Evolutionary conservation across 2,329 filamentous ascomycete genomes (phyloP), one percentile per base, ranked within the genome.

Genomic region (Achaetomium macrosporum): DNA sequence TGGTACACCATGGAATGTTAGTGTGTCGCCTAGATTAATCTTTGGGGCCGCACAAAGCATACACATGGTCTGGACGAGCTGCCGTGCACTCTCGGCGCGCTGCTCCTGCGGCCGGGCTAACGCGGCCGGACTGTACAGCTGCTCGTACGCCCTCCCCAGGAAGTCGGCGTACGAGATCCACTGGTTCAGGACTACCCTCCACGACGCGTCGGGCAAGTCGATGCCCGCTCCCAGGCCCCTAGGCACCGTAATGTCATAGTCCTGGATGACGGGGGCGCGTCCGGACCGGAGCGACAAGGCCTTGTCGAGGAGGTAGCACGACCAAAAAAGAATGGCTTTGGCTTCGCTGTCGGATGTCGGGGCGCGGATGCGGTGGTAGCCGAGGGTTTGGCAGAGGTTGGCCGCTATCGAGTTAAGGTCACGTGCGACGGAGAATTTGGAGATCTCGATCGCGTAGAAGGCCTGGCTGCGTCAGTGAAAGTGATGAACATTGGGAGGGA

Each of bases 401-500:
- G 78, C 76, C 0, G 82, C 83, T 16, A 76, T 75, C 7, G 76
- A 78, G 20, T 76, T 77, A 16, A 86, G 69, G n/a, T 81, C 77
- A 77, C 82, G 84, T n/a, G 79, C 80, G 3, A 86, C 72, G 0
- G 80, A 81, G 1, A 82, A 80, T 37, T 81, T 79, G 3, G 81
- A 82, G 13, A 77, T 73, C 56, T 85, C 82, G 44, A 85, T 76
- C 12, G 82, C 76, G 59, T 84, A 81, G n/a, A 81, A 68, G 5
- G 79, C 74, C 79, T 85, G 46, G 15, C 15, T 19, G 35, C 15
- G 25, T 56, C n/a, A 53, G 49, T 20, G 2, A 5, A 50, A 17
- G 5, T 1, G 4, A 17, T 2, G 29, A 2, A 25, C n/a, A 16
- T 13, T 3, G 15, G 42, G 4, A 10, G 12, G 29, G 13, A 35